Base-by-base conservation (phyloP, 345 rosid genomes). In the Combretum micranthum region DNA sequence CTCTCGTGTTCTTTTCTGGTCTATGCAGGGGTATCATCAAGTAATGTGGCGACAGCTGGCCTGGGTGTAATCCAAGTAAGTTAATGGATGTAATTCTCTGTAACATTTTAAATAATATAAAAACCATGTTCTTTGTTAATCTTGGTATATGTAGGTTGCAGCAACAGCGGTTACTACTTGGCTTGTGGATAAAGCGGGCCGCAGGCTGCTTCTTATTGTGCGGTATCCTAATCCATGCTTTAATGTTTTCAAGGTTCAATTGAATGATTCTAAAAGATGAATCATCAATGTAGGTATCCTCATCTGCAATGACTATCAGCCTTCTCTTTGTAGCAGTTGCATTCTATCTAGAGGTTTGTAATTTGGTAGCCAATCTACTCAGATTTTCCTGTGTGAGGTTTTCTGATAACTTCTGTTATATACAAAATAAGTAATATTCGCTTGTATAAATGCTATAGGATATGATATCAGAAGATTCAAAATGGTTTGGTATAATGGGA, bases 1-100 rank as follows among this genome's bases (percentile, higher is more conserved):
- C 39, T 32, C 39, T 32, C 39, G 9, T 48, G 44, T 50, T 26
- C 50, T 49, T 20, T 32, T 32, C 9, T 23, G 42, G 46, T 25
- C 48, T 68, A 47, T 42, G 44, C 81, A 89, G 99, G 99, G 43
- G 69, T 93, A 55, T 54, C 80, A 63, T 75, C 87, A 23, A 82
- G 94, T 67, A 83, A 83, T 50, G 66, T 59, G 9, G 99, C 96
- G 2, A 93, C 97, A 43, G 67, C 79, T 66, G 84, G 82, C 55
- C 75, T 93, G 56, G 99, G 97, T 64, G 79, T 57, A 50, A 66
- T 93, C 66, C 97, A 93, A 97, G 98, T 91, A 81, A 55, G 42
- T 20, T 46, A 18, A 21, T n/a, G 15, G 20, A 32, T 32, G 39
- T 7, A 11, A 7, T 32, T 32, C 9, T 1, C 26, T 7, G 9